A percentile compares a stretch with the other conserved stretches of the same genome.
Conservation (phyloP, 2,329 filamentous ascomycete species). For the Tolypocladium cylindrosporum region DNA sequence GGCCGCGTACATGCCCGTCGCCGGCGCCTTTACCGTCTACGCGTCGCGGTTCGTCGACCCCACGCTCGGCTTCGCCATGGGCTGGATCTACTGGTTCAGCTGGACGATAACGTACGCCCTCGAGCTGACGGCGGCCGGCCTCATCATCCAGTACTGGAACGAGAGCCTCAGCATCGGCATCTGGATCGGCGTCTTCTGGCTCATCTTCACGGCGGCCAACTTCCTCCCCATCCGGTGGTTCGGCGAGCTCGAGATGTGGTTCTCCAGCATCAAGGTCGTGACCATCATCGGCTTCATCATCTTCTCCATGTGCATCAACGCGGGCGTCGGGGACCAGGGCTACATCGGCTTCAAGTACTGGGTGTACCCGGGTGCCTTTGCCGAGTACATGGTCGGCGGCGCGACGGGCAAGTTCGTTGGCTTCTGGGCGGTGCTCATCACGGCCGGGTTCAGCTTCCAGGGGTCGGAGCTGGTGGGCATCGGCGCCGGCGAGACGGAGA, state of each 20-base stretch:
- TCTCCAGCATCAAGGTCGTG: conserved; percentile 66
- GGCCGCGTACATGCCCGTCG: conserved; percentile 67
- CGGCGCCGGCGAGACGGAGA: conserved; percentile 65
- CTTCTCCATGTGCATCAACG: conserved; percentile 65
- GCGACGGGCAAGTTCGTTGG: conserved; percentile 53
- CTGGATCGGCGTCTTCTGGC: conserved; percentile 66
- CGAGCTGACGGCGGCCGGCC: conserved; percentile 60
- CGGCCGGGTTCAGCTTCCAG: conserved; percentile 60
- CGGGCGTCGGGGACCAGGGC: conserved; percentile 58
- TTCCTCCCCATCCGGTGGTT: conserved; percentile 63
- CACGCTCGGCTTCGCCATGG: conserved; percentile 65
- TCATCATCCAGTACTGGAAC: conserved; percentile 71
- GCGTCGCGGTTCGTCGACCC: conserved; percentile 66
- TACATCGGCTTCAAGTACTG: conserved; percentile 68
- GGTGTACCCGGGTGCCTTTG: conserved; percentile 58
- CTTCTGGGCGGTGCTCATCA: conserved; percentile 60
- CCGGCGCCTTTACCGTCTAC: conserved; percentile 68
- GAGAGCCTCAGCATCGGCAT: conserved; percentile 53
- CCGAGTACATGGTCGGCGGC: conserved; percentile 44
- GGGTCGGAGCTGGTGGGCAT: conserved; percentile 70
- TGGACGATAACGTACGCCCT: conserved; percentile 66
- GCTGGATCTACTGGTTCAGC: conserved; percentile 77
- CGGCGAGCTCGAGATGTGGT: conserved; percentile 71
- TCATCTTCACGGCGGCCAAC: conserved; percentile 58
- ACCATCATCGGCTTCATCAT: conserved; percentile 68